These are phyloP conservation scores for Mortierella sp. DNA, from an alignment of 371 early-diverging fungal genomes.

Conservation along the genomic window DNA sequence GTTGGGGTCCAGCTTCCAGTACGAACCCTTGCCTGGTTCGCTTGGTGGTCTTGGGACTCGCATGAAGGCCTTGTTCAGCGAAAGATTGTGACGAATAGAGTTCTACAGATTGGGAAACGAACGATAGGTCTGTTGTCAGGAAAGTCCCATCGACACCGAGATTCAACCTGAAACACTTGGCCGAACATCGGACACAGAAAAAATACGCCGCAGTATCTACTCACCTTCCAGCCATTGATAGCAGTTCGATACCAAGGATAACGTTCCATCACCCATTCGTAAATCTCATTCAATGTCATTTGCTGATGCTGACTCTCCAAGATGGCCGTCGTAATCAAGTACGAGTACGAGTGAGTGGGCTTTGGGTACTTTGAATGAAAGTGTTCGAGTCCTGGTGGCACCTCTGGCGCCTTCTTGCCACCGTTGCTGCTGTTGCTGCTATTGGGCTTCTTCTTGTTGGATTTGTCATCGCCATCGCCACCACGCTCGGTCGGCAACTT, in stretches of 20 bases:
- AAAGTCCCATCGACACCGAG: too few species aligned
- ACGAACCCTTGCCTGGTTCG: conserved; percentile 97
- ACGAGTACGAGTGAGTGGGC: conserved; percentile 94
- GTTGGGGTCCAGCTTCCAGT: conserved; percentile 85
- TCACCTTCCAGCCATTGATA: conserved; percentile 88
- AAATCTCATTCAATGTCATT: conserved; percentile 92
- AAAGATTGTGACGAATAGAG: conserved; percentile 98
- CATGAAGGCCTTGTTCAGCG: conserved; percentile 93
- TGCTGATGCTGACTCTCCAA: conserved; percentile 74
- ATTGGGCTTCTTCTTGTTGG: conserved; percentile 16
- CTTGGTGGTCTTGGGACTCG: conserved; percentile 89
- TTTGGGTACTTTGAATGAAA: conserved; percentile 57
- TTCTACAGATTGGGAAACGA: conserved; percentile 77
- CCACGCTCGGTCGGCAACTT: conserved; percentile 24
- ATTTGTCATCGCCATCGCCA: conserved; percentile 13
- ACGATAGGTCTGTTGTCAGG: too few species aligned
- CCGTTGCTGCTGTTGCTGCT: conserved; percentile 5
- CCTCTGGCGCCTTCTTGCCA: conserved; percentile 25
- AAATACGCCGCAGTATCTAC: background rate
- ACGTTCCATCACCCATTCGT: conserved; percentile 86
- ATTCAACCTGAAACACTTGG: too few species aligned
- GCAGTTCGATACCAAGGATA: conserved; percentile 84
- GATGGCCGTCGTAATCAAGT: conserved; percentile 93
- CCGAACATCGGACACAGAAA: too few species aligned
- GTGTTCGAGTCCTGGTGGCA: conserved; percentile 33